Conservation (phyloP, 768 basidiomycete species). For the Coprinopsis strossmayeri region DNA sequence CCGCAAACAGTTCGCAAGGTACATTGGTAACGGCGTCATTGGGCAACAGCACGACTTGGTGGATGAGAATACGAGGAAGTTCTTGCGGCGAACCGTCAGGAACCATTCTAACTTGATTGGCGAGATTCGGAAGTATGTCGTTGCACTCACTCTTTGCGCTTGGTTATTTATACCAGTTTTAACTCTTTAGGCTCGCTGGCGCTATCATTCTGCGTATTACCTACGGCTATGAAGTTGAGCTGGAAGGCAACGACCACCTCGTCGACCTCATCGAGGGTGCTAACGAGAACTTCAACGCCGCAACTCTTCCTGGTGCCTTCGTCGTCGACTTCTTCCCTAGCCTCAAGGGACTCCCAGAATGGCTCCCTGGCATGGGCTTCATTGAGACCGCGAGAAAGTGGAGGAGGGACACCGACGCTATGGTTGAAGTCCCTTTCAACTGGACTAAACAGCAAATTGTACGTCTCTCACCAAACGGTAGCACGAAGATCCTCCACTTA, state of each 20-base stretch:
- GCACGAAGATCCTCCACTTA: too few species aligned
- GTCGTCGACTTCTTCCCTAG: constrained; percentile 35
- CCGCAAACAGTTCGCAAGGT: constrained; percentile 36
- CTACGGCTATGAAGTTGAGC: constrained; percentile 48
- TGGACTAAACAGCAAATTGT: constrained; percentile 45
- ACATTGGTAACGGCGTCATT: constrained; percentile 30
- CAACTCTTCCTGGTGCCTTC: constrained; percentile 43
- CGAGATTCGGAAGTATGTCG: constrained; percentile 36
- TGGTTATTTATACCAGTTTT: too few species aligned
- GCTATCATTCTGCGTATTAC: constrained; percentile 47
- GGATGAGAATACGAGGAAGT: constrained; percentile 27
- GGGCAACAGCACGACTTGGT: constrained; percentile 26
- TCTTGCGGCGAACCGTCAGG: constrained; percentile 28
- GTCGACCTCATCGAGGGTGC: constrained; percentile 45
- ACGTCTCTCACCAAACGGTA: too few species aligned
- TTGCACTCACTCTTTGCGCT: too few species aligned
- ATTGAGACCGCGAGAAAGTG: constrained; percentile 36
- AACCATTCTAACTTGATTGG: constrained; percentile 24
- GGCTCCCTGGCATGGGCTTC: constrained; percentile 53
- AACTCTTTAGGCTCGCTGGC: constrained; percentile 44
- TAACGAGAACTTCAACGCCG: constrained; percentile 43
- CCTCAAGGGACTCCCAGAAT: constrained; percentile 44
- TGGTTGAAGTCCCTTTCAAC: constrained; percentile 37
- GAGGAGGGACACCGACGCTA: constrained; percentile 29
- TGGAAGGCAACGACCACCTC: constrained; percentile 44